These are phyloP conservation scores for Tieghemostelium lacteum DNA, from an alignment of 78 protist species.

Conservation along the genomic window DNA sequence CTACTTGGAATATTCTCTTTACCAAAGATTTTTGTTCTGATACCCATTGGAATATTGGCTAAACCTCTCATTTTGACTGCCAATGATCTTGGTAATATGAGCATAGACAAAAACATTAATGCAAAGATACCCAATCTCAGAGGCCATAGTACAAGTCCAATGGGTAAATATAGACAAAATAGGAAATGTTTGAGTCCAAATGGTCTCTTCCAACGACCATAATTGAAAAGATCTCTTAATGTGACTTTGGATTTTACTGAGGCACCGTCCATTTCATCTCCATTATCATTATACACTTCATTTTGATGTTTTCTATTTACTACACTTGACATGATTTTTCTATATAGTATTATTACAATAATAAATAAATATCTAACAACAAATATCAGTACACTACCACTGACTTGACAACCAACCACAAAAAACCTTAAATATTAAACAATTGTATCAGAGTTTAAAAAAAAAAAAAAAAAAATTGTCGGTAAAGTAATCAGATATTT, in stretches of 20 bases:
- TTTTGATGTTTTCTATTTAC: neutral
- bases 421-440: too few species aligned
- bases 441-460: too few species aligned
- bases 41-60: slow-evolving; percentile 1
- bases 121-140: neutral
- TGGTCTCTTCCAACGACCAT: slow-evolving; percentile 43
- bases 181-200: slow-evolving; percentile 11
- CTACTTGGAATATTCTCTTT: slow-evolving; percentile 23
- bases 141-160: slow-evolving; percentile 38
- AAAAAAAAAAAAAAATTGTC: too few species aligned
- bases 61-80: neutral
- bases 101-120: neutral
- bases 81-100: slow-evolving; percentile 21
- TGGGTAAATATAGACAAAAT: slow-evolving; percentile 32
- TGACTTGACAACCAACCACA: too few species aligned
- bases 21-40: neutral
- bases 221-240: slow-evolving; percentile 21
- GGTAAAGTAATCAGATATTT: too few species aligned
- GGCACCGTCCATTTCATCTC: neutral
- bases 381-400: too few species aligned
- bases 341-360: too few species aligned
- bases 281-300: neutral
- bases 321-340: neutral
- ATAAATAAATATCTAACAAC: too few species aligned
- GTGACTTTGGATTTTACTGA: neutral